Base-by-base conservation (phyloP, 2,329 filamentous ascomycete genomes). In the Aurifilum marmelostoma region DNA sequence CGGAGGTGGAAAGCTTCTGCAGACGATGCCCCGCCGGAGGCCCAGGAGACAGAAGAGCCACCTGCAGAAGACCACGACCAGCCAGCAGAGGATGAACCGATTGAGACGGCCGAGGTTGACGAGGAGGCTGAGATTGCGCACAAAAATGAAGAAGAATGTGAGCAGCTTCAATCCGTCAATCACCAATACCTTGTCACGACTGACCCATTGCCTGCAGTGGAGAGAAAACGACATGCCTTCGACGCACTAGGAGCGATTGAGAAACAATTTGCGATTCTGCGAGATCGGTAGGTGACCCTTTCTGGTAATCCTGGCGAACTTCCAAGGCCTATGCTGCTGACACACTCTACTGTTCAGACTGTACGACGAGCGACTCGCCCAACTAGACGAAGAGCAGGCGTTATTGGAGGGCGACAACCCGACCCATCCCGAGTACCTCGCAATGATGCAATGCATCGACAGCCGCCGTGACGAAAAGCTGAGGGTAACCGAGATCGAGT, bases 351-450 rank as follows among this genome's bases (percentile, higher is more conserved):
- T 21, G 54, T 69, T 11, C 75, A 97, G 94, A 73, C 86, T 97
- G 56, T 96, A 94, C 79, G 93, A 96, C 76, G 95, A 98, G 79
- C 89, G 93, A 72, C 86, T 99, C 29, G 90, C 92, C 64, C 90
- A 92, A 75, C 84, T 97, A 67, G 94, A 97, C 75, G 82, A 85
- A 73, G 88, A 91, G 78, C 89, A 91, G 75, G 85, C 84, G 41
- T 89, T 89, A 78, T 80, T 91, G 24, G 79, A 83, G 67, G 82
- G 86, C 73, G 83, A 86, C 61, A 84, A 83, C 66, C 88, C 88
- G n/a, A 91, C 89, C n/a, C 96, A 99, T 77, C 92, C 93, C 47
- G 95, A 97, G 78, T 95, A 94, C 73, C 84, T 97, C 47, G 92
- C 92, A 56, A 97, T 97, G 89, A 90, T 97, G 78, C 89, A 93